phyloP scores from a whole-genome alignment of 2,329 filamentous ascomycete genomes.

The Microsporum audouinii region DNA sequence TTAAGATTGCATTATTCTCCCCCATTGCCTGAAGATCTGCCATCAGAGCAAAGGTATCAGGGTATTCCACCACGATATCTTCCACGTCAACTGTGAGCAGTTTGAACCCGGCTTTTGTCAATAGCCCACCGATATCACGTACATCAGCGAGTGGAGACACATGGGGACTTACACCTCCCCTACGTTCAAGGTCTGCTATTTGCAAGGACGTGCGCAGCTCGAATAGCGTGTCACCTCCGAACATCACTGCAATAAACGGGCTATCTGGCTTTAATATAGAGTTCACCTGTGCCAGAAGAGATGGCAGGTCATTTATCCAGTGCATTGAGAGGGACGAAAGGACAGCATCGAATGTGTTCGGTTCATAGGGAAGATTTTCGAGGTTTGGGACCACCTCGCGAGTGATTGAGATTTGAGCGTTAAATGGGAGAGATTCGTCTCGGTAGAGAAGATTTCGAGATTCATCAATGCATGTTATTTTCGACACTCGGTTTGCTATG shows the following conservation, averaged over 20 bases:
- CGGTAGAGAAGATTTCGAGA: slow-evolving; percentile 68
- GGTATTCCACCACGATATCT: slow-evolving; percentile 92
- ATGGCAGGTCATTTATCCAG: slow-evolving; percentile 95
- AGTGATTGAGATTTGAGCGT: slow-evolving; percentile 58
- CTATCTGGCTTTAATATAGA: slow-evolving; percentile 75
- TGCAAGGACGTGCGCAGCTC: slow-evolving; percentile 90
- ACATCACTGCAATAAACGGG: slow-evolving; percentile 91
- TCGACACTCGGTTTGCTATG: slow-evolving; percentile 57
- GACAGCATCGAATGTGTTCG: slow-evolving; percentile 75
- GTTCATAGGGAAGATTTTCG: slow-evolving; percentile 63
- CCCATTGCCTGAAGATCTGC: slow-evolving; percentile 92
- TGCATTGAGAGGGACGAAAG: slow-evolving; percentile 82
- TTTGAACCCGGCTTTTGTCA: slow-evolving; percentile 83
- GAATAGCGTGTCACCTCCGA: slow-evolving; percentile 86
- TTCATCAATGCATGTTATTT: slow-evolving; percentile 70
- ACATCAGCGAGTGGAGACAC: slow-evolving; percentile 89
- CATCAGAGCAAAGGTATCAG: slow-evolving; percentile 82
- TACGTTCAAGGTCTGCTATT: slow-evolving; percentile 77
- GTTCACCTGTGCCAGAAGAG: slow-evolving; percentile 73
- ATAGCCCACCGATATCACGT: slow-evolving; percentile 73
- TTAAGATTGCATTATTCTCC: slow-evolving; percentile 77
- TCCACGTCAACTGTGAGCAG: slow-evolving; percentile 95
- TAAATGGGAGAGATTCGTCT: slow-evolving; percentile 56
- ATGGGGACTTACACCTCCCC: slow-evolving; percentile 83
- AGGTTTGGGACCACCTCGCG: slow-evolving; percentile 57